A percentile compares a stretch with the other conserved stretches of the same genome.
Evolutionary conservation across 2,329 filamentous ascomycete genomes (phyloP).

Genomic region (Colletotrichum tropicicola): DNA sequence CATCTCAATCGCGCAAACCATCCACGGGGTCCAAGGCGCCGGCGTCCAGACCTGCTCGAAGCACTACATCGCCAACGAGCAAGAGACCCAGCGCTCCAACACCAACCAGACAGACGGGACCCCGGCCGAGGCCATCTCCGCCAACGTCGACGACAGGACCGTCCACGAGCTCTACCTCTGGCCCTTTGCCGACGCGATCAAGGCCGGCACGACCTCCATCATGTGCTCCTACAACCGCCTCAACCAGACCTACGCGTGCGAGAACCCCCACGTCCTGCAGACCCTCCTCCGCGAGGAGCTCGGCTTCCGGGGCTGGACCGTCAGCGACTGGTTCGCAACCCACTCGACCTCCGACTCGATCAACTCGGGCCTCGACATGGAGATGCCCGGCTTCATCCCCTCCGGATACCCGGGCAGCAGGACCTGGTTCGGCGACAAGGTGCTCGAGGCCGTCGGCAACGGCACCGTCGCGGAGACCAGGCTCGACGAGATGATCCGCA

Average conservation of each 20-base stretch:
- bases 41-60: conserved; percentile 74
- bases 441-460: conserved; percentile 78
- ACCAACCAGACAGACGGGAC: conserved; percentile 62
- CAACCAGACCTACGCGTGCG: conserved; percentile 57
- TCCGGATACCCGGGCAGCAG: conserved; percentile 42
- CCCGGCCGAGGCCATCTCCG: conserved; percentile 40
- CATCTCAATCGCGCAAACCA: conserved; percentile 69
- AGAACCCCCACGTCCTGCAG: conserved; percentile 54
- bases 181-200: conserved; percentile 39
- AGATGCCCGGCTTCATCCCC: conserved; percentile 48
- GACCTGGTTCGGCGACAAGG: conserved; percentile 60
- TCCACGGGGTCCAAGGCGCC: conserved; percentile 74
- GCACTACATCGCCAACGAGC: conserved; percentile 42
- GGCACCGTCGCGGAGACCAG: conserved; percentile 77
- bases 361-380: conserved; percentile 53
- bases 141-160: conserved; percentile 36
- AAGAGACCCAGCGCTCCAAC: conserved; percentile 55
- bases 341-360: conserved; percentile 48
- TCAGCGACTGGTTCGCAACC: conserved; percentile 53
- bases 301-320: conserved; percentile 57
- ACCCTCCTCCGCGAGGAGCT: conserved; percentile 58
- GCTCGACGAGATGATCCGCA: conserved; percentile 82
- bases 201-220: conserved; percentile 35
- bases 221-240: conserved; percentile 45
- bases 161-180: conserved; percentile 42